A percentile compares a stretch with the other conserved stretches of the same genome.
These are phyloP conservation scores for Aspergillus sp. DNA, from an alignment of 2,329 filamentous ascomycete species.

Conservation along the genomic window DNA sequence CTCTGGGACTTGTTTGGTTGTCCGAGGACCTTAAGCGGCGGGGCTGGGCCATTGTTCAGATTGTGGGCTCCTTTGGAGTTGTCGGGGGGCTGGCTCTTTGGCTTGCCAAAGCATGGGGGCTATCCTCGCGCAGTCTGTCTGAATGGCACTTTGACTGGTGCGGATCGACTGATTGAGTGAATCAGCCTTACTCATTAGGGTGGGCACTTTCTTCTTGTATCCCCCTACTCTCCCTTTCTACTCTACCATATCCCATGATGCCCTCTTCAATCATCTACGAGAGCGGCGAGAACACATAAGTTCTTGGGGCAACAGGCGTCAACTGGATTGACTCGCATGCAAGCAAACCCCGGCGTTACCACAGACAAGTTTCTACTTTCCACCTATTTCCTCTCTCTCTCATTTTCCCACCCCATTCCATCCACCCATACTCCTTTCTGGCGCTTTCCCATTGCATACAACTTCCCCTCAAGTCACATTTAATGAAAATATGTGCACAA, in stretches of 20 bases:
- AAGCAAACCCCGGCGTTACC: too few relatives aligned
- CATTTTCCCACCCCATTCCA: neutral
- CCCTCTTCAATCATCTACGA: too few relatives aligned
- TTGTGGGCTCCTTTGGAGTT: constrained; percentile 72
- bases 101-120: constrained; percentile 51
- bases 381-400: neutral
- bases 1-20: constrained; percentile 73
- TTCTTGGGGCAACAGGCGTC: too few relatives aligned
- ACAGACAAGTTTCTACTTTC: too few relatives aligned
- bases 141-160: constrained; percentile 34
- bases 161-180: constrained; percentile 16
- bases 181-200: too few relatives aligned
- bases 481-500: neutral
- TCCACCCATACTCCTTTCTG: neutral
- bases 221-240: neutral
- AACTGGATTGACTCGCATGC: too few relatives aligned
- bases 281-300: too few relatives aligned
- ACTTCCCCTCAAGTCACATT: neutral
- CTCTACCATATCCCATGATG: neutral
- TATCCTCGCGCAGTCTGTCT: constrained; percentile 33
- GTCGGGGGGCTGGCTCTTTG: constrained; percentile 71
- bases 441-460: neutral
- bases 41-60: constrained; percentile 69
- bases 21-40: constrained; percentile 65
- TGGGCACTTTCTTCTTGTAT: neutral